These are phyloP conservation scores for Scopulariopsis brevicaulis DNA, from an alignment of 2,329 filamentous ascomycete species.

Conservation along the genomic window DNA sequence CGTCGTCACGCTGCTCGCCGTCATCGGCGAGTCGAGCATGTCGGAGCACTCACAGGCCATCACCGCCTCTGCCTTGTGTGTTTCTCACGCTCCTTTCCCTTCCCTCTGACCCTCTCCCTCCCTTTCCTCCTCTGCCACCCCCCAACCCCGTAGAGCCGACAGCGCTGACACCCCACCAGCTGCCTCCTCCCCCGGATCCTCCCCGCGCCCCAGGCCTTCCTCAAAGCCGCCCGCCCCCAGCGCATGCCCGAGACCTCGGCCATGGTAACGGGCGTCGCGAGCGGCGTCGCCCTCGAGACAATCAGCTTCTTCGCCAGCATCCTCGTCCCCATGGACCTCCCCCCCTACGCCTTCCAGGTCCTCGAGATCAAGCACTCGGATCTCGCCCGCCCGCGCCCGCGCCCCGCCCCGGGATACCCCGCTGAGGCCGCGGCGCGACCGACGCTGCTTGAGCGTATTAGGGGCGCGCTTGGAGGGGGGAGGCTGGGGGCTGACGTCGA, in stretches of 20 bases:
- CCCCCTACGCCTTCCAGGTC: conserved; percentile 32
- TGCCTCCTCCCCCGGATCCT: conserved; percentile 49
- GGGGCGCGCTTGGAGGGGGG: conserved; percentile 4
- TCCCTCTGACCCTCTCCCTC: too few species aligned
- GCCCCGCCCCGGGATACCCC: neutral
- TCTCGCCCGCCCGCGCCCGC: neutral
- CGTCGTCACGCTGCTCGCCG: conserved; percentile 50
- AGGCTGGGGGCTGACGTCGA: neutral
- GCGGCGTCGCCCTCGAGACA: conserved; percentile 39
- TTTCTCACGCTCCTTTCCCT: neutral
- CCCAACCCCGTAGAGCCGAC: too few species aligned
- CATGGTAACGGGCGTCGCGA: conserved; percentile 46
- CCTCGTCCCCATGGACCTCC: conserved; percentile 40
- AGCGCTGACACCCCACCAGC: neutral
- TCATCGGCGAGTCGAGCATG: conserved; percentile 50
- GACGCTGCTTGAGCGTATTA: neutral
- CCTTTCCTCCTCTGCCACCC: neutral
- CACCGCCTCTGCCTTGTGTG: conserved; percentile 38
- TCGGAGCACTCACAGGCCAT: conserved; percentile 45
- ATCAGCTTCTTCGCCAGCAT: conserved; percentile 53
- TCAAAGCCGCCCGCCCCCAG: conserved; percentile 41
- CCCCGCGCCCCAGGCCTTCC: conserved; percentile 50
- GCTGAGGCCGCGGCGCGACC: neutral
- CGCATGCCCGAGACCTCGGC: conserved; percentile 43
- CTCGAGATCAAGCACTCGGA: conserved; percentile 35